These are phyloP conservation scores for Yamadazyma blattariae DNA, from an alignment of 1,139 yeast genomes.

Conservation along the genomic window DNA sequence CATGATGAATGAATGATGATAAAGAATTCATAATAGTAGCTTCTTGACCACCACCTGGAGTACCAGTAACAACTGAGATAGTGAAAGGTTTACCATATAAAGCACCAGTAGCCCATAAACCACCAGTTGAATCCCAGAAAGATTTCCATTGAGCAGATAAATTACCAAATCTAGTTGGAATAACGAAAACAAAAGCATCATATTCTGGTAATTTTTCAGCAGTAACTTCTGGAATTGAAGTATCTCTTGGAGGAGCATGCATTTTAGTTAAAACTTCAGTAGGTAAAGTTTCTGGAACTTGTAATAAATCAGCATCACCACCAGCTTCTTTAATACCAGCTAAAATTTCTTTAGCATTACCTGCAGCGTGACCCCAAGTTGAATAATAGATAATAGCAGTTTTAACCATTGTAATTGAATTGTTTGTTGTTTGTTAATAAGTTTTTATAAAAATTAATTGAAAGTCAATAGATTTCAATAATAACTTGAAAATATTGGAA, in stretches of 20 bases:
- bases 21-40: constrained; percentile 61
- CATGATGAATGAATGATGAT: constrained; percentile 74
- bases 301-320: constrained; percentile 67
- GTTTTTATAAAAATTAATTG: too few species aligned
- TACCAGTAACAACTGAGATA: constrained; percentile 73
- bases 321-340: constrained; percentile 75
- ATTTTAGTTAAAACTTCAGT: constrained; percentile 57
- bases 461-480: too few species aligned
- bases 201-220: constrained; percentile 56
- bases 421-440: too few species aligned
- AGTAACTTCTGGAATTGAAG: constrained; percentile 69
- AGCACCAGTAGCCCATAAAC: constrained; percentile 76
- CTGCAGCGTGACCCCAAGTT: constrained; percentile 73
- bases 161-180: constrained; percentile 83
- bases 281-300: constrained; percentile 76
- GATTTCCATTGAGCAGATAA: constrained; percentile 80
- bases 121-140: constrained; percentile 82
- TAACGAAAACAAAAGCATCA: constrained; percentile 77
- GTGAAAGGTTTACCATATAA: constrained; percentile 77
- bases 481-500: too few species aligned
- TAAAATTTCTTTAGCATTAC: constrained; percentile 66
- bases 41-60: constrained; percentile 87
- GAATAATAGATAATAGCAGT: constrained; percentile 72
- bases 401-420: constrained; percentile 8
- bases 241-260: constrained; percentile 65